A percentile compares a stretch with the other conserved stretches of the same genome.
Conservation (phyloP, 2,329 filamentous ascomycete genomes). For the Trichophyton mentagrophytes region DNA sequence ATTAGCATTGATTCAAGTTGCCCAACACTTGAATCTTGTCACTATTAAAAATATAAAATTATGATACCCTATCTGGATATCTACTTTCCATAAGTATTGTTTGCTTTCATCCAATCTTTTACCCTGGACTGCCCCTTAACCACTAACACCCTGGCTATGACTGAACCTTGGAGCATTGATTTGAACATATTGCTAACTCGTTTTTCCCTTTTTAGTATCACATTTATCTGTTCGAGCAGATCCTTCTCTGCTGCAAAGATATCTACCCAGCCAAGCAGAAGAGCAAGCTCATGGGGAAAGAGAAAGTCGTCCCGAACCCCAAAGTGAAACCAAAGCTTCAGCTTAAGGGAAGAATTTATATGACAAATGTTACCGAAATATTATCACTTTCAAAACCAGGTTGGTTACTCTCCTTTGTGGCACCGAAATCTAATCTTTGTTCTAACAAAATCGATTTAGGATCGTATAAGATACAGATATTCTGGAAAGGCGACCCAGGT, state of each 20-base stretch:
- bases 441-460: constrained; percentile 37
- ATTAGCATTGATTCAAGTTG: not conserved
- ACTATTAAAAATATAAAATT: not conserved
- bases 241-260: constrained; percentile 94
- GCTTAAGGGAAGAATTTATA: constrained; percentile 94
- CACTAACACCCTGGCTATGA: not conserved
- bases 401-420: constrained; percentile 33
- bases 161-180: not conserved
- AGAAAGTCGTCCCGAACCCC: constrained; percentile 56
- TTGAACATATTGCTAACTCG: constrained; percentile 2
- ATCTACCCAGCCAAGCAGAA: constrained; percentile 71
- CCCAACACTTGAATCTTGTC: constrained; percentile 2
- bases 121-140: not conserved
- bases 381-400: constrained; percentile 75
- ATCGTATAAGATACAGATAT: constrained; percentile 91
- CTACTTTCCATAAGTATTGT: constrained; percentile 1
- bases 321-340: constrained; percentile 68
- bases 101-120: not conserved
- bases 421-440: not conserved
- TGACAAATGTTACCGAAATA: constrained; percentile 97
- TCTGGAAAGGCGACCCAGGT: constrained; percentile 81
- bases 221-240: constrained; percentile 92
- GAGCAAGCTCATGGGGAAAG: constrained; percentile 52
- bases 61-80: not conserved
- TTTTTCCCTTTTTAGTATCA: constrained; percentile 54